Percentiles rank a stretch among this genome's conserved stretches.
Evolutionary conservation across 1,284 basidiomycete species (phyloP).

Genomic region (Tilletia walkeri): DNA sequence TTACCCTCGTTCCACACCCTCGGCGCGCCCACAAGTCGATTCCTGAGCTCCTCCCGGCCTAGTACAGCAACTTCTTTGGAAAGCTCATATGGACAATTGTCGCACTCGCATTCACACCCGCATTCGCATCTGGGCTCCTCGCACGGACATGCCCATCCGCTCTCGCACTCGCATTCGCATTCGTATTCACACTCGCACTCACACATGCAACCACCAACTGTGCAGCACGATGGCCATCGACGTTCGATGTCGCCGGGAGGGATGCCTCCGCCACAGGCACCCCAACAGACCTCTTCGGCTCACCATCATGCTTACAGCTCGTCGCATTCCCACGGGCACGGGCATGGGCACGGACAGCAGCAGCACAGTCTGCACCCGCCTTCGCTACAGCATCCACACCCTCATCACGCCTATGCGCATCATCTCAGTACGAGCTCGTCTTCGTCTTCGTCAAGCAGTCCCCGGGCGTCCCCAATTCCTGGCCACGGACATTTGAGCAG

Average conservation of each 20-base stretch:
- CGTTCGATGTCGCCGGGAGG: neutral
- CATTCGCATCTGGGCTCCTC: neutral
- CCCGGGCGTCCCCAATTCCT: neutral
- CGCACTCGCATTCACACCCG: conserved; percentile 6
- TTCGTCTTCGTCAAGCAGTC: conserved; percentile 1
- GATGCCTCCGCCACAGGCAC: too few species aligned
- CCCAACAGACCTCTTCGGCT: too few species aligned
- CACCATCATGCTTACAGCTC: neutral
- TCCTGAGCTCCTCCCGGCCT: neutral
- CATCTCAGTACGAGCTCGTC: neutral
- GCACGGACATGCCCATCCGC: neutral
- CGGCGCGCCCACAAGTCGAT: neutral
- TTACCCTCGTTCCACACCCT: conserved; percentile 10
- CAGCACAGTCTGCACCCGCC: neutral
- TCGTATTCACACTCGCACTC: neutral
- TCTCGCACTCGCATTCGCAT: conserved; percentile 1
- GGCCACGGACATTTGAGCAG: neutral
- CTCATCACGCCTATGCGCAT: neutral
- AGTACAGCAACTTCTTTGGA: neutral
- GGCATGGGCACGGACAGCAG: neutral
- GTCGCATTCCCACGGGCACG: neutral
- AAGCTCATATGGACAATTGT: neutral
- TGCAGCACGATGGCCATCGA: neutral
- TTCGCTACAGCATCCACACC: neutral
- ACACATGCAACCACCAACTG: neutral